Evolutionary conservation across 371 early-diverging fungal genomes (phyloP).

Genomic region (Saksenaea oblongispora): DNA sequence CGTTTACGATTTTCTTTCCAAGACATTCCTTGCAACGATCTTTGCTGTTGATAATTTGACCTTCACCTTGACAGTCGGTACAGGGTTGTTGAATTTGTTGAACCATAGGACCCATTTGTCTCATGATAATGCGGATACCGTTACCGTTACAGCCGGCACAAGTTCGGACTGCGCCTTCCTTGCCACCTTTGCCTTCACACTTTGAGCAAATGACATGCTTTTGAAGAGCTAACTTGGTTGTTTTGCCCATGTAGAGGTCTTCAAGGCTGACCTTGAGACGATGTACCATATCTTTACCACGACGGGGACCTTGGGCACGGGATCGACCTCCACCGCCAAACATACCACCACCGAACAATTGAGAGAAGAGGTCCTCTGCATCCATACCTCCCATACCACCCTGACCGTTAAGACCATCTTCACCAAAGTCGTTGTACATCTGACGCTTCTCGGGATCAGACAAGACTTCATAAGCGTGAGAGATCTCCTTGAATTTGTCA

Average conservation of each 20-base stretch:
- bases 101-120: constrained; percentile 97
- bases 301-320: constrained; percentile 71
- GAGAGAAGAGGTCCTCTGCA: constrained; percentile 87
- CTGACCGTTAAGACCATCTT: constrained; percentile 79
- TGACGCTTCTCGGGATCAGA: constrained; percentile 81
- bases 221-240: constrained; percentile 86
- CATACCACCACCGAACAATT: constrained; percentile 79
- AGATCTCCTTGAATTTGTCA: constrained; percentile 93
- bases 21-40: constrained; percentile 88
- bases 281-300: constrained; percentile 78
- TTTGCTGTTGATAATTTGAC: constrained; percentile 86
- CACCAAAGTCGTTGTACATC: constrained; percentile 83
- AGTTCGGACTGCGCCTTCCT: constrained; percentile 64
- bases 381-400: constrained; percentile 64
- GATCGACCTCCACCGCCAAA: constrained; percentile 67
- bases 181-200: constrained; percentile 85
- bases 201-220: constrained; percentile 81
- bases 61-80: constrained; percentile 85
- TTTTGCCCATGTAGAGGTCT: constrained; percentile 93
- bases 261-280: constrained; percentile 87
- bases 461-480: constrained; percentile 93
- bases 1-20: constrained; percentile 77
- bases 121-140: constrained; percentile 81
- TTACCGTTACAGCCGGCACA: constrained; percentile 83
- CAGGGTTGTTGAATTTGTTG: constrained; percentile 97